A percentile compares a stretch with the other conserved stretches of the same genome.
Conservation (phyloP, 768 basidiomycete species). For the Podaxis sp. region DNA sequence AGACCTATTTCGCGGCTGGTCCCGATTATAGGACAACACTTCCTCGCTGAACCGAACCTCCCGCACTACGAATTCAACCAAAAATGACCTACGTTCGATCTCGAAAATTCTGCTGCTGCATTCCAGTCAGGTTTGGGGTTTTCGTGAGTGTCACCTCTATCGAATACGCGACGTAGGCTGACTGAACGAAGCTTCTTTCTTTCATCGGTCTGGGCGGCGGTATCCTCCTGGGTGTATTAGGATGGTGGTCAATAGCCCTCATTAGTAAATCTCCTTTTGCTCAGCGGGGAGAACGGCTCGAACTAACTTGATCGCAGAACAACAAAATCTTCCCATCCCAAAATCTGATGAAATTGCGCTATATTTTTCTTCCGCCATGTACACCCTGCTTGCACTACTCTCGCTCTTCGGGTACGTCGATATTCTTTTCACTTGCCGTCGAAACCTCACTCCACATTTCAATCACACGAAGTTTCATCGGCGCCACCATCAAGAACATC, state of each 20-base stretch:
- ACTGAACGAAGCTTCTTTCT: conserved; percentile 26
- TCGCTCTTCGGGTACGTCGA: conserved; percentile 46
- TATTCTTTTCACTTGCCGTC: neutral
- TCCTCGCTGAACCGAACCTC: conserved; percentile 17
- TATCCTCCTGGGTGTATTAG: conserved; percentile 41
- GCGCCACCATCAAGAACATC: conserved; percentile 40
- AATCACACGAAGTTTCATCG: conserved; percentile 35
- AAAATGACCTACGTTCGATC: conserved; percentile 53
- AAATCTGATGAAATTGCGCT: conserved; percentile 40
- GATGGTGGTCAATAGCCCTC: conserved; percentile 46
- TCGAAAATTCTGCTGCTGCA: conserved; percentile 62
- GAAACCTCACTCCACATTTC: neutral
- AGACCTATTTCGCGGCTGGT: conserved; percentile 16
- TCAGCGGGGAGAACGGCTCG: neutral
- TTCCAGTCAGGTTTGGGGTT: conserved; percentile 64
- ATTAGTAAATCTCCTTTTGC: conserved; percentile 29
- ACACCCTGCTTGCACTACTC: conserved; percentile 45
- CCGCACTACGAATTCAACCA: conserved; percentile 26
- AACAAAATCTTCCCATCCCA: conserved; percentile 31
- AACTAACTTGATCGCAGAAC: conserved; percentile 20
- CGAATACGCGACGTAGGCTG: neutral
- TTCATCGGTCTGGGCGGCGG: conserved; percentile 47
- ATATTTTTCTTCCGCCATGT: conserved; percentile 47
- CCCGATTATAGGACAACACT: conserved; percentile 18
- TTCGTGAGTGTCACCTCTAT: conserved; percentile 38